Percentiles rank a stretch among this genome's conserved stretches.
Conservation (phyloP, 345 rosid genomes). For the Camelina laxa region DNA sequence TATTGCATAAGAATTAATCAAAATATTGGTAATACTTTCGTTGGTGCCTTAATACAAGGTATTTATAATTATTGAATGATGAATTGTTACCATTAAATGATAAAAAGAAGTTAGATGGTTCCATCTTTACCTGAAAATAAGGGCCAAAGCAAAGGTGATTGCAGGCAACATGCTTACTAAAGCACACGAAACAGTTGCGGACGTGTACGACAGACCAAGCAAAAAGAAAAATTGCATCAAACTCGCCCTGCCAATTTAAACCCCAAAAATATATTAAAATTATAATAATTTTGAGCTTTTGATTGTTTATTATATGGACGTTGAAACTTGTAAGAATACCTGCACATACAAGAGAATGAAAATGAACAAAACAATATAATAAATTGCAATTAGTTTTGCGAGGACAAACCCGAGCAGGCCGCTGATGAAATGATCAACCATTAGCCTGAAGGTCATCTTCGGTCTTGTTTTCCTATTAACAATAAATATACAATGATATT, state of each 20-base stretch:
- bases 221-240: constrained; percentile 57
- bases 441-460: constrained; percentile 46
- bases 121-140: constrained; percentile 55
- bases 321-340: background rate
- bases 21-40: background rate
- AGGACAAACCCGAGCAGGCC: constrained; percentile 51
- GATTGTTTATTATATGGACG: background rate
- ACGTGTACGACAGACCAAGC: constrained; percentile 61
- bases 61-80: too few relatives aligned
- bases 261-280: background rate
- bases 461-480: constrained; percentile 52
- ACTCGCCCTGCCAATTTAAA: constrained; percentile 50
- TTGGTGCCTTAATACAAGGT: background rate
- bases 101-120: constrained; percentile 27
- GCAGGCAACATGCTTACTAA: constrained; percentile 65
- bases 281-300: background rate
- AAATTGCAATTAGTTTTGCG: background rate
- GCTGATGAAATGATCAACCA: constrained; percentile 53
- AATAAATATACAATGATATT: background rate
- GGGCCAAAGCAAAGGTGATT: constrained; percentile 56
- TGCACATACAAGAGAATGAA: background rate
- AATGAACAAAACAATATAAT: background rate
- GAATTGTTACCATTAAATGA: background rate
- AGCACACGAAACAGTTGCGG: constrained; percentile 64
- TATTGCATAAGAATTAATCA: background rate